Evolutionary conservation across 495 filamentous ascomycete species (phyloP), one percentile per base, ranked within the genome.

Genomic region (Penicillium lividum): DNA sequence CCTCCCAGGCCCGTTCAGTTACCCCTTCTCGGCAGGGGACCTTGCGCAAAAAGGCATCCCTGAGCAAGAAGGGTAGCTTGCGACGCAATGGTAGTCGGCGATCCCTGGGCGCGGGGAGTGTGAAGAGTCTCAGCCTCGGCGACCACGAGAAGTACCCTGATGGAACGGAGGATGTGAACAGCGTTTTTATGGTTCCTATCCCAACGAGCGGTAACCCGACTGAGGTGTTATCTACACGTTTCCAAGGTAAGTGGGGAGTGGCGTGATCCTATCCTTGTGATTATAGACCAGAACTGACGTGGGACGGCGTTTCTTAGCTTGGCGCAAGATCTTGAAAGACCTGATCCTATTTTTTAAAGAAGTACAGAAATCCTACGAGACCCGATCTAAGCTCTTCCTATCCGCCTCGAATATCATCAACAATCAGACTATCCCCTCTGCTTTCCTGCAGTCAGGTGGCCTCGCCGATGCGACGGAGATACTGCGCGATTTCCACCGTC

Each of bases 321-420:
- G 94, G 94, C 83, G 94, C 38, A 96, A 96, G 79, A 81, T 96
- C 11, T 82, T 98, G 31, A 98, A 98, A 71, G 93, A 97, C 64
- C 79, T 97, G 40, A 97, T 97, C 60, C 80, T 90, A 30, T 98
- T 96, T 71, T 98, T 96, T 72, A 86, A 91, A 61, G 94, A 98
- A 74, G 83, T 98, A 22, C 91, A 97, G 72, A 83, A 85, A 50
- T 90, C 91, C 31, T 96, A 98, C 73, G 94, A 98, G 63, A 83
- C 87, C 46, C 87, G 89, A 51, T 81, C 90, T 3, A 98, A 96
- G 68, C 84, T 88, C 8, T 80, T 96, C 11, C 70, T 89, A 16
- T 96, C 94, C 58, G 82, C 96, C 22, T 88, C 90, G 15, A 91
- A 92, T 62, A 82, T 90, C 22, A 81, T 95, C 62, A 92, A 90